phyloP scores from a whole-genome alignment of 768 basidiomycete genomes.

The Mycena galericulata region DNA sequence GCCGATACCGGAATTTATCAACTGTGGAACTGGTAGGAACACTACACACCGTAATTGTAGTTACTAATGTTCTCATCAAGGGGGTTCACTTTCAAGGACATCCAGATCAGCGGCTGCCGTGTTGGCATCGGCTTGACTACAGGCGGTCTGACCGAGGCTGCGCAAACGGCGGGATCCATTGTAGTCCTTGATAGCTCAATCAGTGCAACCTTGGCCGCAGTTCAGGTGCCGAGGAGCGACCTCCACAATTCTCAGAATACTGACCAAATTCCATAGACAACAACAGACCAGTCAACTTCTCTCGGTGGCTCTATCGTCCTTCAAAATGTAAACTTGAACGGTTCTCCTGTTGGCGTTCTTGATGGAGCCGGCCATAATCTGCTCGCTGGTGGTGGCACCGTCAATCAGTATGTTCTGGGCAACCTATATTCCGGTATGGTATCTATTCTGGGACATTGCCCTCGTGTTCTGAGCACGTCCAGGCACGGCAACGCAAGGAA shows the following conservation, averaged over 20 bases:
- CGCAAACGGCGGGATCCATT: conserved; percentile 50
- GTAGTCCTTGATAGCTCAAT: conserved; percentile 53
- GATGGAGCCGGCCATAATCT: conserved; percentile 49
- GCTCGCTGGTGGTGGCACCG: conserved; percentile 56
- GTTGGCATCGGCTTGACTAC: conserved; percentile 52
- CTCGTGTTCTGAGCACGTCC: too few species aligned
- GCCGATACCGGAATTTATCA: conserved; percentile 27
- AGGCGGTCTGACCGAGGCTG: conserved; percentile 42
- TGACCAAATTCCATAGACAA: conserved; percentile 41
- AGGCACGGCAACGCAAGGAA: too few species aligned
- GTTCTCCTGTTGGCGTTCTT: conserved; percentile 54
- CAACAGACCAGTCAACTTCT: conserved; percentile 40
- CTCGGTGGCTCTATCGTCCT: conserved; percentile 54
- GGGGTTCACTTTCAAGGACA: conserved; percentile 49
- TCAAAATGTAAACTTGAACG: conserved; percentile 55
- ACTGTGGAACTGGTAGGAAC: conserved; percentile 13
- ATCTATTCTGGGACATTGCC: too few species aligned
- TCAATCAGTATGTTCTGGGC: conserved; percentile 64
- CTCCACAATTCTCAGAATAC: background rate
- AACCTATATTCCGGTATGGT: conserved; percentile 59
- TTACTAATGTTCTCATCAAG: conserved; percentile 4
- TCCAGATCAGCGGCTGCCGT: conserved; percentile 39
- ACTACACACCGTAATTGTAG: background rate
- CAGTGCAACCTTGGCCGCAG: conserved; percentile 45
- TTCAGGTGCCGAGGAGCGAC: conserved; percentile 47